Conservation (phyloP, 192 early-diverging fungal genomes). For the Funneliformis geosporum region DNA sequence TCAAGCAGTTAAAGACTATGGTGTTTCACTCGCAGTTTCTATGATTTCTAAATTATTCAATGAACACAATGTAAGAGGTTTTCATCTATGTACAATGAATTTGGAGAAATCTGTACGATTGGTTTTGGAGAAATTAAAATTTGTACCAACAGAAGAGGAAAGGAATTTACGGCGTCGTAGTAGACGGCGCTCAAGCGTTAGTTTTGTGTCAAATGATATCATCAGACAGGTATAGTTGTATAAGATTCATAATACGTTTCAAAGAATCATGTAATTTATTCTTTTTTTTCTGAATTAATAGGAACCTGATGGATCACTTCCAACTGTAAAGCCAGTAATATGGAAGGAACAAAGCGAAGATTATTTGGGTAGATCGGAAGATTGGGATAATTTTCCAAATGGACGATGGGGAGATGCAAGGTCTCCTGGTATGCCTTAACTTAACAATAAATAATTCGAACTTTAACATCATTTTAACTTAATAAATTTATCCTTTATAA, state of each 20-base stretch:
- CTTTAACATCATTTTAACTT: background rate
- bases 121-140: conserved; percentile 74
- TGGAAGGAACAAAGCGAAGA: conserved; percentile 93
- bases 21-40: conserved; percentile 76
- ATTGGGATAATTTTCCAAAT: conserved; percentile 96
- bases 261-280: background rate
- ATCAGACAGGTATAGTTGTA: background rate
- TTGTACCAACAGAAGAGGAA: conserved; percentile 65
- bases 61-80: conserved; percentile 55
- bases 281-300: background rate
- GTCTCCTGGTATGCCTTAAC: conserved; percentile 64
- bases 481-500: background rate
- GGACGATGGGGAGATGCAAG: conserved; percentile 97
- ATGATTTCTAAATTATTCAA: conserved; percentile 66
- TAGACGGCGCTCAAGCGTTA: conserved; percentile 19
- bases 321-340: conserved; percentile 84
- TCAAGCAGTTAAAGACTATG: conserved; percentile 92
- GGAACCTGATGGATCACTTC: conserved; percentile 35
- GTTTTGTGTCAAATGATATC: background rate
- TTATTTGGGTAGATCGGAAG: conserved; percentile 82
- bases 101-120: conserved; percentile 82
- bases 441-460: background rate
- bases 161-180: conserved; percentile 73
- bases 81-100: conserved; percentile 96
- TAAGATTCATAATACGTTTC: background rate